Percentiles rank a stretch among this genome's conserved stretches.
Conservation (phyloP, 371 early-diverging fungal species). For the Mucor irregularis region DNA sequence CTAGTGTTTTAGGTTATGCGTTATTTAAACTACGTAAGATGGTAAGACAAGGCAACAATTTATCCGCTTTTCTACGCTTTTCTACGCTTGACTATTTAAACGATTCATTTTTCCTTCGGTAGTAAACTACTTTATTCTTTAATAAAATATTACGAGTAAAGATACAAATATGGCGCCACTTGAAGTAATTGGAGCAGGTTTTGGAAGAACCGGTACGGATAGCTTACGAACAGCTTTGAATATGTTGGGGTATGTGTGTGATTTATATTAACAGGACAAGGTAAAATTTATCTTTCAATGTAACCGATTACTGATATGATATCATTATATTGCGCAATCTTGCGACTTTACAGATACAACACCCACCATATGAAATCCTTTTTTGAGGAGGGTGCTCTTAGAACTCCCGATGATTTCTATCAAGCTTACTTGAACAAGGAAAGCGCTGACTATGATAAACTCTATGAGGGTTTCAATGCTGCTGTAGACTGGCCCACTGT, state of each 20-base stretch:
- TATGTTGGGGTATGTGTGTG: conserved; percentile 14
- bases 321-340: neutral
- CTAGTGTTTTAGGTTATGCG: no score
- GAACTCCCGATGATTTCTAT: conserved; percentile 10
- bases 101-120: no score
- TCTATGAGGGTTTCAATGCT: conserved; percentile 21
- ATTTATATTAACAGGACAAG: no score
- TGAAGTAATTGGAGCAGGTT: conserved; percentile 18
- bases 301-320: no score
- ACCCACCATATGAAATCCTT: conserved; percentile 22
- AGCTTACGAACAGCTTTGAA: conserved; percentile 15
- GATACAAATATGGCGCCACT: conserved; percentile 14
- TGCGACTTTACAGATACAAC: conserved; percentile 16
- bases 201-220: conserved; percentile 16
- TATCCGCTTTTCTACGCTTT: no score
- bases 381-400: neutral
- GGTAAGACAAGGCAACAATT: no score
- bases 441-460: conserved; percentile 14
- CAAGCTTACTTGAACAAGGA: conserved; percentile 9
- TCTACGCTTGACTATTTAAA: no score
- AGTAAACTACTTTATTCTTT: no score
- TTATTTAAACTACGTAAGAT: no score
- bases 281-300: no score
- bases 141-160: no score
- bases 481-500: conserved; percentile 26